Percentiles rank a stretch among this genome's conserved stretches.
Conservation (phyloP, 2,329 filamentous ascomycete species). For the Septoria linicola region DNA sequence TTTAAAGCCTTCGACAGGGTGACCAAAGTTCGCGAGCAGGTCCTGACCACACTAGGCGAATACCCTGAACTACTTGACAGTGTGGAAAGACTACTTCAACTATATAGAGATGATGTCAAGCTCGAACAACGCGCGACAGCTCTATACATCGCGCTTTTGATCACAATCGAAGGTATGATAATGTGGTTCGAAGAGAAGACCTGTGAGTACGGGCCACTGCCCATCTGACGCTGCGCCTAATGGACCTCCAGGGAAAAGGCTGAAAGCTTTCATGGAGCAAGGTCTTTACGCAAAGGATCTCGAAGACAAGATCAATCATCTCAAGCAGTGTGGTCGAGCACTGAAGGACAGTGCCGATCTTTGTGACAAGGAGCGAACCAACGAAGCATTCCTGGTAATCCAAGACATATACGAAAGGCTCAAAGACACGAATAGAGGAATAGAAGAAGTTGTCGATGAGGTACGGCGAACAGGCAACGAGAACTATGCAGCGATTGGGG, state of each 20-base stretch:
- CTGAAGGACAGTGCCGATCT: background rate
- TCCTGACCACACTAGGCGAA: background rate
- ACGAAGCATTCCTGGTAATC: background rate
- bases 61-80: background rate
- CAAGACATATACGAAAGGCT: background rate
- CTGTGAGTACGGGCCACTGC: too few species aligned
- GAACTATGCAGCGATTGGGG: too few species aligned
- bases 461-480: too few species aligned
- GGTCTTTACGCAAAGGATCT: background rate
- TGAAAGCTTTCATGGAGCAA: slow-evolving; percentile 4
- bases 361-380: background rate
- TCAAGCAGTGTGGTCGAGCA: background rate
- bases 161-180: slow-evolving; percentile 5
- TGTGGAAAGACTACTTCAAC: background rate
- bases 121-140: background rate
- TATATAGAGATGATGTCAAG: background rate
- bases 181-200: slow-evolving; percentile 2
- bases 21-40: background rate
- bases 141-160: background rate
- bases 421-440: background rate
- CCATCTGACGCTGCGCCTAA: too few species aligned
- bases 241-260: background rate
- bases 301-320: background rate
- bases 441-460: background rate
- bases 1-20: slow-evolving; percentile 1